Evolutionary conservation across 2,329 filamentous ascomycete genomes (phyloP).

Genomic region (Diaporthe citri): DNA sequence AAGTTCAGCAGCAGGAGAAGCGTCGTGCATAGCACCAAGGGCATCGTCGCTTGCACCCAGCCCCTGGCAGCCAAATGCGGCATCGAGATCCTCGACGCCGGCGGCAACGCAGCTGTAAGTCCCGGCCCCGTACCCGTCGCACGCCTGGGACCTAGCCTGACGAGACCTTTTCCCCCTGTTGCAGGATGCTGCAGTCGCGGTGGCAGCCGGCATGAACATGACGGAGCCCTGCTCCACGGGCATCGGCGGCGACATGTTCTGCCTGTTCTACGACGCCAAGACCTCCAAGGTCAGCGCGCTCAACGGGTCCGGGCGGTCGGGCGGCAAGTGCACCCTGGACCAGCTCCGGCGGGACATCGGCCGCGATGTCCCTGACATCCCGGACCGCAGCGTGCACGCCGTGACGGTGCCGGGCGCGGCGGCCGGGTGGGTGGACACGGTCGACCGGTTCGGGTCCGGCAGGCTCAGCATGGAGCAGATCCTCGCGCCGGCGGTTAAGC

Average conservation of each 20-base stretch:
- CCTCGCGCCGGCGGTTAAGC: slow-evolving; percentile 82
- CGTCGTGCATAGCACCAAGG: slow-evolving; percentile 92
- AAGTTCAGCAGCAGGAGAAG: slow-evolving; percentile 85
- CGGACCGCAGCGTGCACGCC: slow-evolving; percentile 81
- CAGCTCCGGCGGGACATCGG: slow-evolving; percentile 77
- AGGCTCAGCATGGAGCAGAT: slow-evolving; percentile 83
- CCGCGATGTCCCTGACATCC: slow-evolving; percentile 69
- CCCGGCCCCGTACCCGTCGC: no score
- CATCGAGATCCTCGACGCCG: slow-evolving; percentile 83
- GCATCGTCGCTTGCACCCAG: slow-evolving; percentile 91
- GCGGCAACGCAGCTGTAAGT: slow-evolving; percentile 92
- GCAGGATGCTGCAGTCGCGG: slow-evolving; percentile 95
- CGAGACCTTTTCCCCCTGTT: slow-evolving; percentile 1
- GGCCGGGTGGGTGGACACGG: slow-evolving; percentile 91
- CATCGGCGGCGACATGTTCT: slow-evolving; percentile 98
- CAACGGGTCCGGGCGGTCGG: slow-evolving; percentile 93
- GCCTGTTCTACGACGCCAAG: slow-evolving; percentile 88
- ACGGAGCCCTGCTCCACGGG: slow-evolving; percentile 94
- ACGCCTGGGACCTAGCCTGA: slow-evolving; percentile 7
- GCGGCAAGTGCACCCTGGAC: slow-evolving; percentile 76
- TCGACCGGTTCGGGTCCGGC: slow-evolving; percentile 90
- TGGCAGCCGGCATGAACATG: slow-evolving; percentile 91
- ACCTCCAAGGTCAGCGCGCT: slow-evolving; percentile 85
- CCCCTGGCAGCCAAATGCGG: slow-evolving; percentile 91
- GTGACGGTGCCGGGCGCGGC: slow-evolving; percentile 92